phyloP scores from a whole-genome alignment of 306 rosid genomes.

The Sphenostylis stenocarpa region DNA sequence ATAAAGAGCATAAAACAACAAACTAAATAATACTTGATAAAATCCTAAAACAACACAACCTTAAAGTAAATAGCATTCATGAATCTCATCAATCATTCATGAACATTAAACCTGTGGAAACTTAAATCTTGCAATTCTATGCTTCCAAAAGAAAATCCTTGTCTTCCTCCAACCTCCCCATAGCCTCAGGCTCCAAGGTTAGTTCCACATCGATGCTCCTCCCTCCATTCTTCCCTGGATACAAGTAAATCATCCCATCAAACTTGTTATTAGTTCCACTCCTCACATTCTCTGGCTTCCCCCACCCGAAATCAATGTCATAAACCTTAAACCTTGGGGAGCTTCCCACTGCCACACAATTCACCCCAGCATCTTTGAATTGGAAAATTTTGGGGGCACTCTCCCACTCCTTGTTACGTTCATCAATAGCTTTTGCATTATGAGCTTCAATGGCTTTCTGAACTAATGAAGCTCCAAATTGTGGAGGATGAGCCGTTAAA shows the following conservation, averaged over 20 bases:
- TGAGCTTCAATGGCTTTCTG: slow-evolving; percentile 75
- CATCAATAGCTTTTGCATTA: slow-evolving; percentile 52
- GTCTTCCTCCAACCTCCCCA: slow-evolving; percentile 80
- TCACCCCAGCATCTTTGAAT: slow-evolving; percentile 93
- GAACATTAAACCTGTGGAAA: too few relatives aligned
- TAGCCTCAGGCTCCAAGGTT: slow-evolving; percentile 63
- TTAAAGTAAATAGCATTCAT: neutral
- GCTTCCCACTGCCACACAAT: slow-evolving; percentile 94
- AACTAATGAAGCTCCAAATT: slow-evolving; percentile 63
- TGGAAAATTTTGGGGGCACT: slow-evolving; percentile 75
- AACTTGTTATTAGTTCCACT: slow-evolving; percentile 90
- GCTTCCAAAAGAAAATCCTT: slow-evolving; percentile 64
- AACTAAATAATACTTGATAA: neutral
- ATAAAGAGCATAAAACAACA: neutral
- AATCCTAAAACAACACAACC: neutral
- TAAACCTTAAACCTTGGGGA: slow-evolving; percentile 95
- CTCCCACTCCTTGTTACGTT: slow-evolving; percentile 90
- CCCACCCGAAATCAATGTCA: slow-evolving; percentile 92
- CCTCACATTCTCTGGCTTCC: slow-evolving; percentile 78
- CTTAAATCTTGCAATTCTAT: too few relatives aligned
- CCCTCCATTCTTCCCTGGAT: slow-evolving; percentile 89
- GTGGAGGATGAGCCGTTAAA: slow-evolving; percentile 49
- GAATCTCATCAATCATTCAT: too few relatives aligned
- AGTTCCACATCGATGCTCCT: slow-evolving; percentile 92
- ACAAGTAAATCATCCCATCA: slow-evolving; percentile 87